Evolutionary conservation across 2,329 filamentous ascomycete species (phyloP).

Genomic region (Fusarium anguioides): DNA sequence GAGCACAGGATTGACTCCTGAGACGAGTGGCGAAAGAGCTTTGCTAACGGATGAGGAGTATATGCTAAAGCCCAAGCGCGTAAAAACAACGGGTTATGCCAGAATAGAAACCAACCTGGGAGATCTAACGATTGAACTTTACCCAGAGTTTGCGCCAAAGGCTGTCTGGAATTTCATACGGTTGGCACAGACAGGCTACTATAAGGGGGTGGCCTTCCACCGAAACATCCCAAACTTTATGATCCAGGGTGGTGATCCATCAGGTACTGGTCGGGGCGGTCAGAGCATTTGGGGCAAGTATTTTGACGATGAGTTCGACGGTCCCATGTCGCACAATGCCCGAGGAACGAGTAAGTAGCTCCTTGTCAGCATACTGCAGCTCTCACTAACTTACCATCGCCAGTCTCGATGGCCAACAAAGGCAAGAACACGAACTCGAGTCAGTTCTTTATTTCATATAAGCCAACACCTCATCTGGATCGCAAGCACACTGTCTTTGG

Average conservation of each 20-base stretch:
- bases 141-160: constrained; percentile 89
- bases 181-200: constrained; percentile 89
- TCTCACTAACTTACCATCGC: constrained; percentile 4
- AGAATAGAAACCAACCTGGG: constrained; percentile 89
- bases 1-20: constrained; percentile 90
- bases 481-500: constrained; percentile 98
- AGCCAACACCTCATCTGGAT: constrained; percentile 85
- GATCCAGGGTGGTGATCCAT: constrained; percentile 96
- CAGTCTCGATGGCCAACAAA: constrained; percentile 93
- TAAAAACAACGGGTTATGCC: constrained; percentile 92
- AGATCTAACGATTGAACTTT: constrained; percentile 86
- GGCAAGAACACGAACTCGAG: constrained; percentile 97
- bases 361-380: neutral
- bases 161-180: constrained; percentile 98
- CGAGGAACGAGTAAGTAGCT: constrained; percentile 69
- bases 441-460: constrained; percentile 95
- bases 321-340: constrained; percentile 83
- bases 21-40: constrained; percentile 88
- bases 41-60: constrained; percentile 94
- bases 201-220: constrained; percentile 85
- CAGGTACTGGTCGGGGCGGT: constrained; percentile 91
- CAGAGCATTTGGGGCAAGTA: constrained; percentile 93
- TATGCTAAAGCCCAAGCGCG: constrained; percentile 89
- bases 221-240: constrained; percentile 96
- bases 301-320: constrained; percentile 93